Base-by-base conservation (phyloP, 257 asterid genomes). In the Haberlea rhodopensis region DNA sequence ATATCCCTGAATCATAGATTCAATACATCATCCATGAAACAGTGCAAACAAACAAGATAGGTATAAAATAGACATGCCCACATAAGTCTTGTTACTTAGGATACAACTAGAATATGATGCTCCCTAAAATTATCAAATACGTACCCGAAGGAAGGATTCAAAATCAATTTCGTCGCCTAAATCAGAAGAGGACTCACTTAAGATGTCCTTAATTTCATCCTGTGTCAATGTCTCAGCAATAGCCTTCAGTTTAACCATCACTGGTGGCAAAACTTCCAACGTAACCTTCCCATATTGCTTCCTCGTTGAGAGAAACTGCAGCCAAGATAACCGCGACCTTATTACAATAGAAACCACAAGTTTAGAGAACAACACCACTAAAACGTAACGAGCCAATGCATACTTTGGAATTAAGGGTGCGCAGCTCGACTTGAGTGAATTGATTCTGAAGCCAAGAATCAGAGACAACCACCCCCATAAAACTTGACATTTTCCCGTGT, bases 361-460 rank as follows among this genome's bases (percentile, higher is more conserved):
- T 13, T 16, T 7, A 28, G 1, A 22, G 18, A 15, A 20, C 27
- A 53, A n/a, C 49, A 49, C 13, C 21, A 46, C 29, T 24, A 7
- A 29, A 37, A 13, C n/a, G 29, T 5, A 18, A 62, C 25, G 9
- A 61, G 20, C 26, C 2, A 32, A 3, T 13, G 19, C 68, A 18
- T 76, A 85, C 96, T 71, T 82, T 79, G 3, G 96, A 74, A 77
- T 88, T 76, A 54, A 88, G 91, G 69, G 74, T 60, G 1, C 88
- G 85, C 29, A 88, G 95, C 87, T 88, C 96, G 51, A 88, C 91
- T 82, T 88, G 96, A 57, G 96, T 85, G 68, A 88, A 88, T 71
- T 88, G 96, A 81, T 84, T 84, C 76, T 88, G 96, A 76, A 88
- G 96, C 89, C 82, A 71, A 59, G 76, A 81, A 78, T 88, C 96